A percentile compares a stretch with the other conserved stretches of the same genome.
Evolutionary conservation across 768 basidiomycete genomes (phyloP).

Genomic region (Pulveroboletus sp.): DNA sequence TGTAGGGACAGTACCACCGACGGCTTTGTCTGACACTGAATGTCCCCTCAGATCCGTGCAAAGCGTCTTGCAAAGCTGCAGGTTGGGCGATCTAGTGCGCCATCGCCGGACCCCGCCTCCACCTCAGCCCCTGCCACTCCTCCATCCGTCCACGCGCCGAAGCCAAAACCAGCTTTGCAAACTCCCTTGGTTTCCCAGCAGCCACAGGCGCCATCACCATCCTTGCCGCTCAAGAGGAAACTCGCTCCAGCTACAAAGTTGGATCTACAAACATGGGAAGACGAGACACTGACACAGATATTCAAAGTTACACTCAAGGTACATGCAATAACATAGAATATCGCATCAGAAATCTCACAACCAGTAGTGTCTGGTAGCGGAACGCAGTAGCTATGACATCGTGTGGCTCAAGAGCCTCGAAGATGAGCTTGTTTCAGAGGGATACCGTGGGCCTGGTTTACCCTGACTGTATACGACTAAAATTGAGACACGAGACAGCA

Average conservation of each 20-base stretch:
- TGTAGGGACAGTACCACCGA: constrained; percentile 35
- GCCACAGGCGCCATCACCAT: constrained; percentile 29
- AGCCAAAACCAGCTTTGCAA: constrained; percentile 30
- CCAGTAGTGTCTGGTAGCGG: constrained; percentile 51
- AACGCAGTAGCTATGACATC: constrained; percentile 56
- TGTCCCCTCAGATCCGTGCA: constrained; percentile 65
- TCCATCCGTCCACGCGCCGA: constrained; percentile 25
- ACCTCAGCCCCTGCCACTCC: constrained; percentile 15
- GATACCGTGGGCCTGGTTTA: constrained; percentile 32
- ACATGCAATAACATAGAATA: constrained; percentile 24
- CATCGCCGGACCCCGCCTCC: constrained; percentile 27
- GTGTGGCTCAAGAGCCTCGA: constrained; percentile 82
- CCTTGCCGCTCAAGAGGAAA: constrained; percentile 48
- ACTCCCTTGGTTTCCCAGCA: constrained; percentile 26
- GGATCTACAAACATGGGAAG: constrained; percentile 65
- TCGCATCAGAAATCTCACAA: constrained; percentile 7
- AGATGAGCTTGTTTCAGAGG: constrained; percentile 62
- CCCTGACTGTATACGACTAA: neutral
- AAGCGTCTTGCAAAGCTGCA: constrained; percentile 89
- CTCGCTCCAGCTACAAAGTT: constrained; percentile 38
- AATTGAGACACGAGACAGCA: constrained; percentile 17
- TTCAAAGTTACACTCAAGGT: constrained; percentile 81
- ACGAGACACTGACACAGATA: constrained; percentile 59
- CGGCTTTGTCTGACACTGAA: neutral
- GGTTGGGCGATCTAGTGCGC: constrained; percentile 34